Percentiles rank a stretch among this genome's conserved stretches.
These are phyloP conservation scores for Fraxinus velutina DNA, from an alignment of 305 asterid genomes.

Conservation along the genomic window DNA sequence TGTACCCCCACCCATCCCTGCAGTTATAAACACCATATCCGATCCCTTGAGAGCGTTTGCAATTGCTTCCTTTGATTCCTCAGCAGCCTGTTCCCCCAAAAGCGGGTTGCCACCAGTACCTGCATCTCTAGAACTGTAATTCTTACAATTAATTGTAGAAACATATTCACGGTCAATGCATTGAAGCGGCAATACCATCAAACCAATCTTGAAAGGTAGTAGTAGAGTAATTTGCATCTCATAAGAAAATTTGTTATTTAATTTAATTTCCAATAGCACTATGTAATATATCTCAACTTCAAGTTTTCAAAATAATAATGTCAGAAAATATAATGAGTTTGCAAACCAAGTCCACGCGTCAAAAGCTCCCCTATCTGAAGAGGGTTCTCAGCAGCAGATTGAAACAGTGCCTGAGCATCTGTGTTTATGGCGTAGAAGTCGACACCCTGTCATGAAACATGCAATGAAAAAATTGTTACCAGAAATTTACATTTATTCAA, in stretches of 20 bases:
- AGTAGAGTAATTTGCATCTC: conserved; percentile 1
- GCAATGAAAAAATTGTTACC: conserved; percentile 15
- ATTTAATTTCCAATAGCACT: neutral
- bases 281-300: neutral
- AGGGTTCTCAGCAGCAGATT: conserved; percentile 73
- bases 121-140: conserved; percentile 34
- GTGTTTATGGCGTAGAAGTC: conserved; percentile 91
- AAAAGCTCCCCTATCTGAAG: conserved; percentile 94
- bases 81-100: conserved; percentile 91
- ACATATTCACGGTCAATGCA: neutral
- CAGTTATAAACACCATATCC: conserved; percentile 96
- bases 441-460: conserved; percentile 57
- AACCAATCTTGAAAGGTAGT: conserved; percentile 15
- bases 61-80: conserved; percentile 90
- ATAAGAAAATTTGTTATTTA: neutral
- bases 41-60: conserved; percentile 85
- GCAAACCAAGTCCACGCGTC: conserved; percentile 91
- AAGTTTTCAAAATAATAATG: neutral
- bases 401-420: conserved; percentile 84
- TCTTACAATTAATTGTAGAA: neutral
- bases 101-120: conserved; percentile 95
- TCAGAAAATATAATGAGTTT: conserved; percentile 16
- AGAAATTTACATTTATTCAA: neutral
- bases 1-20: conserved; percentile 99
- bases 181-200: conserved; percentile 1